A percentile compares a stretch with the other conserved stretches of the same genome.
Conservation (phyloP, 164 flowering plant genomes). For the Paratinospora sagittata region DNA sequence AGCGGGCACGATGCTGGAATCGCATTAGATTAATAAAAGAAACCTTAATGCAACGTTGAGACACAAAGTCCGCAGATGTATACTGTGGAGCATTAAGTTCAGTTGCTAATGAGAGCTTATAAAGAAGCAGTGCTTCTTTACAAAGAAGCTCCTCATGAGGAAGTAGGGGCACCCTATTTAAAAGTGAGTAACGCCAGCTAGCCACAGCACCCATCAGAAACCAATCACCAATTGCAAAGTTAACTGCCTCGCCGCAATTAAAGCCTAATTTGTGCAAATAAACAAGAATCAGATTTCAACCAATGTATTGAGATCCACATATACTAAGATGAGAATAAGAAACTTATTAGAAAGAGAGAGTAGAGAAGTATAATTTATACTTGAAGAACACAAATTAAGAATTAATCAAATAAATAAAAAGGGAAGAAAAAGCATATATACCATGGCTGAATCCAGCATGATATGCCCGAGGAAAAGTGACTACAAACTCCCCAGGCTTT, state of each 20-base stretch:
- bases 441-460: constrained; percentile 99
- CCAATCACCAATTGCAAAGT: constrained; percentile 97
- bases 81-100: constrained; percentile 31
- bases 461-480: constrained; percentile 95
- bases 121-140: constrained; percentile 82
- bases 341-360: neutral
- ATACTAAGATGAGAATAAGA: neutral
- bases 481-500: constrained; percentile 87
- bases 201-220: constrained; percentile 84
- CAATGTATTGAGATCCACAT: neutral
- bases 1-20: constrained; percentile 78
- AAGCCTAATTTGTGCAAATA: constrained; percentile 53
- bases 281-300: neutral
- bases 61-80: constrained; percentile 34
- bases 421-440: constrained; percentile 17
- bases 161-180: constrained; percentile 79
- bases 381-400: neutral
- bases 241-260: constrained; percentile 98
- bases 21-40: constrained; percentile 81
- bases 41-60: constrained; percentile 46
- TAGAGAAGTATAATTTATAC: neutral
- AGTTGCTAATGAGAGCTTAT: constrained; percentile 14
- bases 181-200: constrained; percentile 79
- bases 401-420: neutral
- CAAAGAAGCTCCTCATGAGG: constrained; percentile 95